Evolutionary conservation across 2,329 filamentous ascomycete genomes (phyloP), one percentile per base, ranked within the genome.

Genomic region (Pseudocercospora pini-densiflorae): DNA sequence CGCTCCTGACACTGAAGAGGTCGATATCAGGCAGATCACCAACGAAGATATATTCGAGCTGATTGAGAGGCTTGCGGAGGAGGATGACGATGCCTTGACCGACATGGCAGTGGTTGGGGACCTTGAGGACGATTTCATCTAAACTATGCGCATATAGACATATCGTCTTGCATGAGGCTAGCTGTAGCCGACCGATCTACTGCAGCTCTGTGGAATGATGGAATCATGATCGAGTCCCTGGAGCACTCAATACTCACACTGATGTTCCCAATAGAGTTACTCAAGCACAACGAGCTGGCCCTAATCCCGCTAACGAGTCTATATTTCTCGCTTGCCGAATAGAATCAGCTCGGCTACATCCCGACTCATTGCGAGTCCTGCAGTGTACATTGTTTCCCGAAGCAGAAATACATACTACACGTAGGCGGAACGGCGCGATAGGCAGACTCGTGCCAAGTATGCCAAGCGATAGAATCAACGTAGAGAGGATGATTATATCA

Each of bases 11-110:
- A 7, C 9, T 24, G 58, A 45, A 27, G 49, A 14, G 9, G 2
- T 19, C 21, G n/a, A 21, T 16, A 12, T 9, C 7, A 23, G 7
- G 33, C 62, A 16, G 33, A 29, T 61, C 5, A 47, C 45, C 8
- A 55, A 59, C 27, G 47, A 61, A 36, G 59, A 65, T 33, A 62
- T 62, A 43, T 58, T 58, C 24, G 29, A 59, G n/a, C 57, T 62
- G 14, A 31, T 62, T 21, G 49, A 59, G 29, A 62, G 58, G 57
- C 36, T 66, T 10, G 54, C 45, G 21, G 59, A 59, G 16, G 64
- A 59, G 16, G 63, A 59, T 7, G 63, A 65, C 7, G 63, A 65
- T 24, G 59, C 23, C 23, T 53, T 53, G 5, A 53, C 49, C 23
- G 49, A 53, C 23, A 53, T 53, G 49, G 49, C 49, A 23, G 49